Evolutionary conservation across 2,329 filamentous ascomycete genomes (phyloP).

Genomic region (Talaromyces sp.): DNA sequence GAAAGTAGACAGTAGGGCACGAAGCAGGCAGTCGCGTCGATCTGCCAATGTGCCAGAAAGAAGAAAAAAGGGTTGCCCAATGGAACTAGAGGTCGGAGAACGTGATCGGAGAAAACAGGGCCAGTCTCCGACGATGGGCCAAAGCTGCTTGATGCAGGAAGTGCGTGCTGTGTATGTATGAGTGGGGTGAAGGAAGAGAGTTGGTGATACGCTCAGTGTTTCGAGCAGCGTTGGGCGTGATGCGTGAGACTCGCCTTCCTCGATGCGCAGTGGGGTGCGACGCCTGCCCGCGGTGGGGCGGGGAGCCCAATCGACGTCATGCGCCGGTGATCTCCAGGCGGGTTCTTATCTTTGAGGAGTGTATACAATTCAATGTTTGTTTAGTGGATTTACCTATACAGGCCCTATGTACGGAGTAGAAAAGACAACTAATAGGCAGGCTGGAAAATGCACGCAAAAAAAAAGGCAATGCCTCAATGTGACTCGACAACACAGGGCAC

Average conservation of each 20-base stretch:
- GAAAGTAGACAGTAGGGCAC: neutral
- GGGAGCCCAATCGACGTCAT: neutral
- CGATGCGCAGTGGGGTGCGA: neutral
- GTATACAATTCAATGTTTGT: neutral
- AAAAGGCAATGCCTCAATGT: neutral
- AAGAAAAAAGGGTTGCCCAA: neutral
- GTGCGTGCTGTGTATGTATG: neutral
- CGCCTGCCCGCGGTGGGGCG: neutral
- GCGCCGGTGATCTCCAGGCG: neutral
- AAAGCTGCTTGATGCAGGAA: neutral
- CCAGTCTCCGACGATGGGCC: neutral
- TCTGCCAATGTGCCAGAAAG: neutral
- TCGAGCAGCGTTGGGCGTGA: neutral
- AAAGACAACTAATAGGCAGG: neutral
- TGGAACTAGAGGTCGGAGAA: neutral
- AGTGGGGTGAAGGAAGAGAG: neutral
- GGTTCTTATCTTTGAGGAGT: neutral
- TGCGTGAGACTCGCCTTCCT: too few species aligned
- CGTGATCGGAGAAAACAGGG: neutral
- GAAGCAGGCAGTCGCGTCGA: neutral
- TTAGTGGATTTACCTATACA: neutral
- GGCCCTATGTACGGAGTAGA: neutral
- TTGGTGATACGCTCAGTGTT: neutral
- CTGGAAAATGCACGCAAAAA: neutral
- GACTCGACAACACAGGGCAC: neutral